Conservation (phyloP, 441 rosid species). For the Erysimum pusillum region DNA sequence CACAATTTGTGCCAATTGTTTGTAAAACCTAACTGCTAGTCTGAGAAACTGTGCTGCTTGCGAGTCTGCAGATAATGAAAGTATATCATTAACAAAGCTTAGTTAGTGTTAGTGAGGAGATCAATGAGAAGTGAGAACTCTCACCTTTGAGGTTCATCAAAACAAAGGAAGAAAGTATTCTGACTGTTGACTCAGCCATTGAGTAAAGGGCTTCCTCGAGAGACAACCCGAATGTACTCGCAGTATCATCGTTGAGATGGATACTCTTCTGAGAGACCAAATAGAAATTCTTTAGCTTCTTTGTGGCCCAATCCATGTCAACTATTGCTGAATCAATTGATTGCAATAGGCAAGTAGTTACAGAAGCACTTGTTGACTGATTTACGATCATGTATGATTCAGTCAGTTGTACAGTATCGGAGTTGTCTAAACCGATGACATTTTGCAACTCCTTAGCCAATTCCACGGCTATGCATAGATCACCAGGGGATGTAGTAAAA, state of each 20-base stretch:
- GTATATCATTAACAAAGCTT: slow-evolving; percentile 18
- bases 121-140: slow-evolving; percentile 31
- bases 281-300: slow-evolving; percentile 58
- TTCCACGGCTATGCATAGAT: slow-evolving; percentile 59
- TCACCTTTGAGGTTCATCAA: slow-evolving; percentile 77
- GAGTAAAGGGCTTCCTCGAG: slow-evolving; percentile 67
- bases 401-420: slow-evolving; percentile 48
- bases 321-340: slow-evolving; percentile 56
- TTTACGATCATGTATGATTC: slow-evolving; percentile 62
- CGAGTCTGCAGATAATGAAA: slow-evolving; percentile 57
- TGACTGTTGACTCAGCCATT: slow-evolving; percentile 66
- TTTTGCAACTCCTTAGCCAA: slow-evolving; percentile 62
- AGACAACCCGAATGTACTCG: slow-evolving; percentile 49
- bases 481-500: slow-evolving; percentile 64
- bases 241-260: slow-evolving; percentile 48
- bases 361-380: slow-evolving; percentile 55
- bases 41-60: slow-evolving; percentile 78
- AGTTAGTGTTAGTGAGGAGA: slow-evolving; percentile 5
- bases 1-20: slow-evolving; percentile 78
- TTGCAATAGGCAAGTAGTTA: slow-evolving; percentile 67
- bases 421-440: slow-evolving; percentile 51
- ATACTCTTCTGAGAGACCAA: slow-evolving; percentile 54
- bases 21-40: slow-evolving; percentile 71
- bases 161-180: slow-evolving; percentile 72
- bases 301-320: slow-evolving; percentile 74